Conservation (phyloP, 2,329 filamentous ascomycete genomes). For the Pseudogymnoascus sp. region DNA sequence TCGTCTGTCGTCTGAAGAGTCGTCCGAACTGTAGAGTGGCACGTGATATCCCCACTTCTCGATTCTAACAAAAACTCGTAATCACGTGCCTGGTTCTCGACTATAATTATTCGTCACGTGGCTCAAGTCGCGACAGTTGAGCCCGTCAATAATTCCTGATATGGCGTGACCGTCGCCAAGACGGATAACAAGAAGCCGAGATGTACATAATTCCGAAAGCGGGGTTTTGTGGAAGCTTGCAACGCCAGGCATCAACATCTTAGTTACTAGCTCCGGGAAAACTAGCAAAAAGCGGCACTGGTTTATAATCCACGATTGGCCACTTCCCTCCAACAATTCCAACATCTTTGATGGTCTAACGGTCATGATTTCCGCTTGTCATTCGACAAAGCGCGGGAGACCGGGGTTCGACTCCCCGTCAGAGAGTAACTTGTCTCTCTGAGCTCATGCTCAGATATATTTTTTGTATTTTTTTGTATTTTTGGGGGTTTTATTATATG, state of each 20-base stretch:
- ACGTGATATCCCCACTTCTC: background rate
- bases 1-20: background rate
- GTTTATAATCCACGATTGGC: background rate
- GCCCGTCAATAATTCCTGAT: background rate
- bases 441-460: conserved; percentile 9
- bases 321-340: background rate
- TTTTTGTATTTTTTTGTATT: background rate
- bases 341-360: conserved; percentile 20
- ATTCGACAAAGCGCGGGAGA: conserved; percentile 19
- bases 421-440: conserved; percentile 15
- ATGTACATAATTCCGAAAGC: background rate
- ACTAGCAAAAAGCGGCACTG: background rate
- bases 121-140: background rate
- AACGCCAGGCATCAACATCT: conserved; percentile 1
- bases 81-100: too few species aligned
- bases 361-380: conserved; percentile 24
- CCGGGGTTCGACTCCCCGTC: conserved; percentile 23
- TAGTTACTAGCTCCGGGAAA: background rate
- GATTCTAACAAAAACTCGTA: too few species aligned
- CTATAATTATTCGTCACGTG: background rate
- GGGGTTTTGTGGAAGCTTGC: background rate
- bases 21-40: background rate
- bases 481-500: too few species aligned
- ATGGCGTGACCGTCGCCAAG: too few species aligned
- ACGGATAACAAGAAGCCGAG: background rate